phyloP scores from a whole-genome alignment of 2,329 filamentous ascomycete species.

The Colletotrichum sp. region DNA sequence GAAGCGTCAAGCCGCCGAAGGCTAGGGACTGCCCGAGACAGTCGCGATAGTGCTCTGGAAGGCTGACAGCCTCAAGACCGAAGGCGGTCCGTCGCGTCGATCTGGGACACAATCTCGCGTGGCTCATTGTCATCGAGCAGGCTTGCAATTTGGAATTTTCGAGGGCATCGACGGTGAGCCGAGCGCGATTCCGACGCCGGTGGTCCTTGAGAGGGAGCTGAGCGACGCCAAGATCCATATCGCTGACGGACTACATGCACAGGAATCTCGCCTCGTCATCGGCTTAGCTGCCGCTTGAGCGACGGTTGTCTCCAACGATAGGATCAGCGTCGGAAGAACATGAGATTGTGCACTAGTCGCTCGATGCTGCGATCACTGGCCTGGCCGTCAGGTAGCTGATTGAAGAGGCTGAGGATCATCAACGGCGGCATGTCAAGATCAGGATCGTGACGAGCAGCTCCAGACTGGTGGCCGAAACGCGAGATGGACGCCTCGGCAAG shows the following conservation, averaged over 20 bases:
- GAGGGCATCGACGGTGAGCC: background rate
- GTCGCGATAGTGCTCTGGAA: background rate
- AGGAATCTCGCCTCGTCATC: background rate
- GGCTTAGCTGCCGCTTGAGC: too few species aligned
- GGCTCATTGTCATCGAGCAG: background rate
- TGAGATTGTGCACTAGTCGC: too few species aligned
- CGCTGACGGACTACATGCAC: background rate
- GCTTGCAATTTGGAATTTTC: background rate
- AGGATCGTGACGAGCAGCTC: too few species aligned
- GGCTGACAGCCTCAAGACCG: background rate
- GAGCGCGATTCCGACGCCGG: background rate
- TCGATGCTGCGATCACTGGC: too few species aligned
- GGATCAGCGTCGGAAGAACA: too few species aligned
- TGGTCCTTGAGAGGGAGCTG: background rate
- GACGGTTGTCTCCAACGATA: too few species aligned
- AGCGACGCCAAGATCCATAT: background rate
- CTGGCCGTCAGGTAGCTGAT: too few species aligned
- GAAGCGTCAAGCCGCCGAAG: background rate
- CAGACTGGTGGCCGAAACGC: too few species aligned
- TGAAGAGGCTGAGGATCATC: too few species aligned
- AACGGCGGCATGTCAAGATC: too few species aligned
- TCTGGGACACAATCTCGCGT: background rate
- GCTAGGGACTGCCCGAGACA: background rate
- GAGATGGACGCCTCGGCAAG: too few species aligned
- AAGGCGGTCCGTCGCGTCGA: background rate